Evolutionary conservation across 805 yeast genomes (phyloP), one percentile per base, ranked within the genome.

Genomic region (Saccharomycopsis synnaedendra): DNA sequence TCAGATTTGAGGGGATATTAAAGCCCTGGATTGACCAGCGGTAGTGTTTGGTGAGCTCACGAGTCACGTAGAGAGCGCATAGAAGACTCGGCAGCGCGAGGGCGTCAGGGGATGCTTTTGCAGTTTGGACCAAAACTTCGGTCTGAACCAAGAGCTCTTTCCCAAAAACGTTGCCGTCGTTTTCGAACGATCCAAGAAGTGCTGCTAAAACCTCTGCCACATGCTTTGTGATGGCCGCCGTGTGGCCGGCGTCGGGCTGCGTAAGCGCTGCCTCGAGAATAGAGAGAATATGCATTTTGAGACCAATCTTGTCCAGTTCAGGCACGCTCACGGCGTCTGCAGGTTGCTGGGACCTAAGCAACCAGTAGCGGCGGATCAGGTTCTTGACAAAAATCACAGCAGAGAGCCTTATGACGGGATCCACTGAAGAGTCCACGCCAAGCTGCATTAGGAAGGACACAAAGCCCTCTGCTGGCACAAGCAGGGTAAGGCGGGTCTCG

Each of bases 331-430:
- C 33, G 33, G 28, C 29, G 32, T 47, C 46, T 27, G 31, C 35
- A 10, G 43, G 34, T 40, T 48, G 50, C 39, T 42, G 47, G 32
- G 41, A 29, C n/a, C 52, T 32, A 27, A 40, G 42, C 10, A 51
- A 34, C 88, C 89, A 82, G 46, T 71, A 67, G 38, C 70, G 65
- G 39, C 70, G 70, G 33, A 82, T 66, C 48, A 75, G 69, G 60
- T 83, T 83, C 59, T 84, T 84, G 61, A 82, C 75, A 58, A 76
- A 81, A 4, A 84, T 82, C 0, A 83, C 80, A 4, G 82, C 71
- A 8, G 85, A 81, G 51, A 75, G 65, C 50, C 78, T 69, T 44
- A 77, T 70, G 8, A 68, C 66, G 5, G 56, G 51, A 4, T 75
- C 65, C 32, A 68, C 63, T 3, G 66, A 62, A 3, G 60, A 60